Percentiles rank a stretch among this genome's conserved stretches.
phyloP scores from a whole-genome alignment of 139 green algal species.

The Volvox reticuliferus region DNA sequence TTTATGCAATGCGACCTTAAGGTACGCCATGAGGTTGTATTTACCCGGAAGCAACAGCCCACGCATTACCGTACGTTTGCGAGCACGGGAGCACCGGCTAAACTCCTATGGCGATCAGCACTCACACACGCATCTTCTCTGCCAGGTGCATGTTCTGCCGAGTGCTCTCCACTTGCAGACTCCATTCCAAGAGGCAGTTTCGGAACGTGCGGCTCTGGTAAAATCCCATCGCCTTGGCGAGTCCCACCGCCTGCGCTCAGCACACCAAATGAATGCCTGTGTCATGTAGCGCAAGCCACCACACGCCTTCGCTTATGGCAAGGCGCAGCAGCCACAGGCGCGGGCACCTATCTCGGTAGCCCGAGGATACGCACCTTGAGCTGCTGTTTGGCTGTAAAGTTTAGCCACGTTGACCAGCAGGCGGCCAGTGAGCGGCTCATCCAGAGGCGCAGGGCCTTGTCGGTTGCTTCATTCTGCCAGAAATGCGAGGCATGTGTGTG shows the following conservation, averaged over 20 bases:
- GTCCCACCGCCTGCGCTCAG: background rate
- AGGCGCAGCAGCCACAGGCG: no score
- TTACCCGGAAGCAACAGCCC: no score
- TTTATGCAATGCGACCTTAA: no score
- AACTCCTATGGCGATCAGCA: no score
- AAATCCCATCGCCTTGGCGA: slow-evolving; percentile 30
- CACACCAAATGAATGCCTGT: background rate
- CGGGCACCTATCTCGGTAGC: no score
- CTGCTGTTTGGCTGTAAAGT: background rate
- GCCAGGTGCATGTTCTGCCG: background rate
- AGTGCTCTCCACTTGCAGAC: background rate
- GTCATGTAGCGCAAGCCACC: no score
- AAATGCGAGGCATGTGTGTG: background rate
- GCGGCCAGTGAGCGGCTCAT: background rate
- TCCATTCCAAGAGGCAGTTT: slow-evolving; percentile 33
- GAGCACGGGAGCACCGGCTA: no score
- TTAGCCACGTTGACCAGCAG: background rate
- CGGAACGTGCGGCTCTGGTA: slow-evolving; percentile 28
- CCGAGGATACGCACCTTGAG: background rate
- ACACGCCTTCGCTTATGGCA: no score
- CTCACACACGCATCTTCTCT: background rate
- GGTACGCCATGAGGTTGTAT: no score
- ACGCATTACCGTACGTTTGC: no score
- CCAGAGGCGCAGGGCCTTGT: background rate
- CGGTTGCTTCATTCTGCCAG: background rate